A percentile compares a stretch with the other conserved stretches of the same genome.
Evolutionary conservation across 208 protist species (phyloP).

Genomic region (Trypanosoma platydactyli): DNA sequence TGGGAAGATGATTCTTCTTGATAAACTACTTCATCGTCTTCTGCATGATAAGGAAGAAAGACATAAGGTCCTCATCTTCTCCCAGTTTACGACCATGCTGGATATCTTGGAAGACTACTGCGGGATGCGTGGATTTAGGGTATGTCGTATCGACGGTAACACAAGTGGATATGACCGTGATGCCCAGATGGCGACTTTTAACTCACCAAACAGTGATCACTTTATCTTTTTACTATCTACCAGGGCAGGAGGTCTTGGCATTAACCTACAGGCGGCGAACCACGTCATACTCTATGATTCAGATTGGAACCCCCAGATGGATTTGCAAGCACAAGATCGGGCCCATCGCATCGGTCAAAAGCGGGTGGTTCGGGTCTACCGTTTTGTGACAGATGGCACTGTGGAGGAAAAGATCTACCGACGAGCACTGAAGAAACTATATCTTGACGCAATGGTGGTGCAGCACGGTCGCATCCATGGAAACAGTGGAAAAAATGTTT

Average conservation of each 20-base stretch:
- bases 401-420: conserved; percentile 98
- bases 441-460: conserved; percentile 98
- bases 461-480: conserved; percentile 94
- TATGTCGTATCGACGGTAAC: conserved; percentile 92
- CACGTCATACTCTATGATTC: conserved; percentile 98
- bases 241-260: conserved; percentile 97
- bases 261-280: conserved; percentile 98
- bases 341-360: conserved; percentile 99
- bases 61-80: conserved; percentile 98
- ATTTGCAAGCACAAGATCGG: conserved; percentile 98
- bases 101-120: conserved; percentile 94
- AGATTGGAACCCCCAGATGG: conserved; percentile 99
- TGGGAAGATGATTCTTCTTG: conserved; percentile 95
- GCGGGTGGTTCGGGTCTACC: conserved; percentile 95
- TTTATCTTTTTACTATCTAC: conserved; percentile 99
- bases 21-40: conserved; percentile 92
- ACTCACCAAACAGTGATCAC: conserved; percentile 81
- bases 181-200: conserved; percentile 95
- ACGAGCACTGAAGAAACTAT: conserved; percentile 97
- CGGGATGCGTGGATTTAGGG: conserved; percentile 71
- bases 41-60: conserved; percentile 57
- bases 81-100: conserved; percentile 95
- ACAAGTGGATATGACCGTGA: conserved; percentile 88
- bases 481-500: conserved; percentile 50
- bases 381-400: conserved; percentile 97